Base-by-base conservation (phyloP, 2,329 filamentous ascomycete species). In the Aspergillus thermomutatus region DNA sequence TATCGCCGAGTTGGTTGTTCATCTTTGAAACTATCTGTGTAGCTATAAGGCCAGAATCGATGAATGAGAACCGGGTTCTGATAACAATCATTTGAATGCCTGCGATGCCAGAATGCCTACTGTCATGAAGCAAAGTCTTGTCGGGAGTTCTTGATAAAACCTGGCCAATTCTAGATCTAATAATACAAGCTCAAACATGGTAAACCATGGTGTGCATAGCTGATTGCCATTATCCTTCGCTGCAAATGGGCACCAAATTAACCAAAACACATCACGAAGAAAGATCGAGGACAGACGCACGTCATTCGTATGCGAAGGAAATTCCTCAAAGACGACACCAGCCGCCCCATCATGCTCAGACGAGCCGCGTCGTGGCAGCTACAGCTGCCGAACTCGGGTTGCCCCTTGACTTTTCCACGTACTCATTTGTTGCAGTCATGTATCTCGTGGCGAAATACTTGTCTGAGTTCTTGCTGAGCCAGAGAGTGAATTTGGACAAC, bases 401-500 rank as follows among this genome's bases (percentile, higher is more conserved):
- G 17, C 67, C 71, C 45, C 66, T 64, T 37, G 66, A 65, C 54
- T 72, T 74, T 51, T 75, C 72, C 28, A 73, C 63, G 52, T 76
- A 76, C 49, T 76, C 72, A 45, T 72, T 72, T 56, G 69, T 75
- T 6, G 75, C 72, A 21, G 68, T 70, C 56, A 77, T 70, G 54
- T 80, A 80, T 49, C 73, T 72, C 21, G 72, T 75, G 3, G 72
- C 70, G 59, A 99, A 96, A 75, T 94, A 96, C 25, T 83, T 83
- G 56, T 85, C 81, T 14, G 87, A 86, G 67, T 93, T 86, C 65
- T 88, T 89, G 57, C 87, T 84, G 54, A 99, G 81, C 91, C 92
- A 99, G 53, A 85, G 82, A 10, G 88, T 91, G 75, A 99, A 87
- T 75, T 92, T 93, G 64, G 85, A 83, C 17, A 99, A 82, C 72